phyloP scores from a whole-genome alignment of 1,284 basidiomycete genomes.

The Flammula alnicola region DNA sequence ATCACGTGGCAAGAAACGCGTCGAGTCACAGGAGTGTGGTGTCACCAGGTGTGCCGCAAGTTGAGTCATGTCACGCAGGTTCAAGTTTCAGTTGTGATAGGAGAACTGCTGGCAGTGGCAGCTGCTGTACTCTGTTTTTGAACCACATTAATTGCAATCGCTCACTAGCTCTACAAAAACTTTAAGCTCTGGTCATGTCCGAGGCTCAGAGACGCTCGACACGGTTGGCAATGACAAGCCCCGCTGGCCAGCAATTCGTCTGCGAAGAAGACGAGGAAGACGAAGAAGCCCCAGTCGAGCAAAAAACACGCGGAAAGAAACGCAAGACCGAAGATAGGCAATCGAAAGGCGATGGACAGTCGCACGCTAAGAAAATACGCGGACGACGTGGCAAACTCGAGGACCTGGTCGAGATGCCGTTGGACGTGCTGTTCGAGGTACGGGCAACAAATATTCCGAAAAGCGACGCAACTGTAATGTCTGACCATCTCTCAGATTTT shows the following conservation, averaged over 20 bases:
- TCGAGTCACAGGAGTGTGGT: no score
- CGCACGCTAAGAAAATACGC: slow-evolving; percentile 1
- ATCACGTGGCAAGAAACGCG: no score
- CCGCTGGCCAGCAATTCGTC: no score
- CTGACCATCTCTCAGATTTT: not conserved
- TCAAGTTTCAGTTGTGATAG: no score
- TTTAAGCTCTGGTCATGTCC: not conserved
- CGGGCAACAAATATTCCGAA: no score
- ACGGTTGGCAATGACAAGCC: not conserved
- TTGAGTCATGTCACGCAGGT: no score
- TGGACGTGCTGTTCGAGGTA: slow-evolving; percentile 25
- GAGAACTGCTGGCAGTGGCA: no score
- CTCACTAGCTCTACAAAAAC: no score
- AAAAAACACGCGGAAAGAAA: not conserved
- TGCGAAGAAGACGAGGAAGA: not conserved
- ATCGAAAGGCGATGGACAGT: not conserved
- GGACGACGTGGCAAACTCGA: slow-evolving; percentile 15
- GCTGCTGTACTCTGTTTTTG: no score
- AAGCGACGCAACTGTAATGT: no score
- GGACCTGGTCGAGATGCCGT: slow-evolving; percentile 13
- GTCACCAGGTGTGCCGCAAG: no score
- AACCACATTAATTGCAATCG: no score
- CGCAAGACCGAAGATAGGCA: not conserved
- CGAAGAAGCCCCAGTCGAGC: not conserved
- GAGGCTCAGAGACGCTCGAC: not conserved